A percentile compares a stretch with the other conserved stretches of the same genome.
These are phyloP conservation scores for Plectosphaerella plurivora DNA, from an alignment of 2,329 filamentous ascomycete species.

Conservation along the genomic window DNA sequence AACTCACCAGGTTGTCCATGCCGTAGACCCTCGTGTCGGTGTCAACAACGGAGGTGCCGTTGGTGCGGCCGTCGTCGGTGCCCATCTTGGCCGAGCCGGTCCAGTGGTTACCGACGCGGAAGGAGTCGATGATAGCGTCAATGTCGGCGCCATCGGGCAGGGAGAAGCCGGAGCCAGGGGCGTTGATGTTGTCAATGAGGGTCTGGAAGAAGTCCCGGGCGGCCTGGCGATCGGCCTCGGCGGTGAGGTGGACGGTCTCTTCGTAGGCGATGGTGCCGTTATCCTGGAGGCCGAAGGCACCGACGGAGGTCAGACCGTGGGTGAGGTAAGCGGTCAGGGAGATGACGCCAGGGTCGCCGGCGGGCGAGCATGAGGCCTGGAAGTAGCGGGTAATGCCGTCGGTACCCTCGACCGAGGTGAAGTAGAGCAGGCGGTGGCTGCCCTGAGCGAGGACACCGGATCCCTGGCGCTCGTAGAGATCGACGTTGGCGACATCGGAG, in stretches of 20 bases:
- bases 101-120: not conserved
- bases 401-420: slow-evolving; percentile 36
- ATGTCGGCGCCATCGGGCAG: not conserved
- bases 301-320: slow-evolving; percentile 42
- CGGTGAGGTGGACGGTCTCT: slow-evolving; percentile 35
- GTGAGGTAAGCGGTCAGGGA: slow-evolving; percentile 46
- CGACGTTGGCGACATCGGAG: slow-evolving; percentile 21
- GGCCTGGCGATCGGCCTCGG: slow-evolving; percentile 21
- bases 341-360: slow-evolving; percentile 31
- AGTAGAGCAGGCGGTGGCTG: slow-evolving; percentile 41
- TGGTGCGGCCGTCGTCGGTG: slow-evolving; percentile 20
- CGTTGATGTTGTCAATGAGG: not conserved
- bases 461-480: slow-evolving; percentile 24
- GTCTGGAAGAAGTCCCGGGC: not conserved
- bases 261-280: slow-evolving; percentile 16
- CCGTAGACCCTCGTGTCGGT: slow-evolving; percentile 53
- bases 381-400: slow-evolving; percentile 31
- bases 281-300: slow-evolving; percentile 35
- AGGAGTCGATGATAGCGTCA: not conserved
- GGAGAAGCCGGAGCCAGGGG: not conserved
- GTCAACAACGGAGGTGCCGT: slow-evolving; percentile 50
- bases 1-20: slow-evolving; percentile 44
- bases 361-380: slow-evolving; percentile 41
- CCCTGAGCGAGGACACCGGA: slow-evolving; percentile 37
- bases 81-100: slow-evolving; percentile 31